Percentiles rank a stretch among this genome's conserved stretches.
phyloP scores from a whole-genome alignment of 352 stramenopile species.

The Saprolegnia parasitica region DNA sequence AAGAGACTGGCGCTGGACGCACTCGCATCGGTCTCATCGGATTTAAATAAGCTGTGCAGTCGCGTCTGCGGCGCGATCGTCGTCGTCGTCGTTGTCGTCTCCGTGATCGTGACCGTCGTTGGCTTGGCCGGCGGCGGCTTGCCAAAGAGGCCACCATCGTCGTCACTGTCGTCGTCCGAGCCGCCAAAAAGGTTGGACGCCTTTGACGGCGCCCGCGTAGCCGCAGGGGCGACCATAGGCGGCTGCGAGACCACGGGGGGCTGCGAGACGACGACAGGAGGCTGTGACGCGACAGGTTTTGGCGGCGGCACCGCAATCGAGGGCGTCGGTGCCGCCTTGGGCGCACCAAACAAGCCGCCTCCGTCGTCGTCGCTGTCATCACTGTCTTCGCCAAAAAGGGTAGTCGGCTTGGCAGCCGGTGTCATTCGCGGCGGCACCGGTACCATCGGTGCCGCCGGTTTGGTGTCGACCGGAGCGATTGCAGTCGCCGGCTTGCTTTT shows the following conservation, averaged over 20 bases:
- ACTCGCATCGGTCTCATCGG: background rate
- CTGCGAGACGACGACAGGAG: background rate
- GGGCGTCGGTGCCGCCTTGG: slow-evolving; percentile 32
- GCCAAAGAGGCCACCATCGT: slow-evolving; percentile 60
- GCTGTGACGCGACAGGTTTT: background rate
- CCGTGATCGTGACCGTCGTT: slow-evolving; percentile 15
- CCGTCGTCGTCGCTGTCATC: slow-evolving; percentile 58
- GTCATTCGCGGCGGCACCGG: slow-evolving; percentile 15
- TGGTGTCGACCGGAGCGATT: slow-evolving; percentile 11
- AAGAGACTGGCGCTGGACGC: slow-evolving; percentile 23
- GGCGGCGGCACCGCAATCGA: background rate
- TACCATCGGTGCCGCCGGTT: background rate
- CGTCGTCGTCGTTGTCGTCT: slow-evolving; percentile 21
- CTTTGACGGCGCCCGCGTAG: slow-evolving; percentile 2
- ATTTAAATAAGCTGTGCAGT: slow-evolving; percentile 24
- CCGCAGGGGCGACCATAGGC: background rate
- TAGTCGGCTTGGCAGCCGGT: slow-evolving; percentile 31
- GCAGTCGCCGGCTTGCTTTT: slow-evolving; percentile 30
- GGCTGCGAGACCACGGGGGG: background rate
- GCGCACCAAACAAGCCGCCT: slow-evolving; percentile 51
- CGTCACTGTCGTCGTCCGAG: slow-evolving; percentile 64
- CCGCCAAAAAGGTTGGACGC: slow-evolving; percentile 26
- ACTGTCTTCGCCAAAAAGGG: slow-evolving; percentile 53
- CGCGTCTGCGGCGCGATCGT: slow-evolving; percentile 17
- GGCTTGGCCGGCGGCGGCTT: slow-evolving; percentile 8